Percentiles rank a stretch among this genome's conserved stretches.
Conservation (phyloP, 2,329 filamentous ascomycete species). For the Penicillium occitanis region DNA sequence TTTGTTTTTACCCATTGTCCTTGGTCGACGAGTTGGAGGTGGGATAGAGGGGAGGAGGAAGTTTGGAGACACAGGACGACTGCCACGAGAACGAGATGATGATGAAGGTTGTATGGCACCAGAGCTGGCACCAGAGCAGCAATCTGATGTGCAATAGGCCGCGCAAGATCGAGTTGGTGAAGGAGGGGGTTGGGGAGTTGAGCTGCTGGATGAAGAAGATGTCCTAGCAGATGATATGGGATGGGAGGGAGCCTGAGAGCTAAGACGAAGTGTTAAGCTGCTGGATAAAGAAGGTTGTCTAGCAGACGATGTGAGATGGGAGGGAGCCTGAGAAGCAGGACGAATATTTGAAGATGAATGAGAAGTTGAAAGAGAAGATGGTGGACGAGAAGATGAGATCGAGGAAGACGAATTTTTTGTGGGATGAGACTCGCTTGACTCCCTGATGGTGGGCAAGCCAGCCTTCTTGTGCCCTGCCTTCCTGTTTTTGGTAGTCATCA, state of each 20-base stretch:
- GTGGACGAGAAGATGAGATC: background rate
- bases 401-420: background rate
- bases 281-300: background rate
- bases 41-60: background rate
- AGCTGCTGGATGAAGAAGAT: background rate
- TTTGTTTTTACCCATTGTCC: background rate
- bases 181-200: background rate
- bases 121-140: background rate
- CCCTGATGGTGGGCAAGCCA: background rate
- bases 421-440: slow-evolving; percentile 7
- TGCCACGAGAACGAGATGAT: background rate
- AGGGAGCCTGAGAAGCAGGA: background rate
- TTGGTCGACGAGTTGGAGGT: background rate
- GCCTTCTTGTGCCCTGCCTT: background rate
- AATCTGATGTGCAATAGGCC: background rate
- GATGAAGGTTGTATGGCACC: background rate
- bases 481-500: background rate
- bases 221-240: background rate
- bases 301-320: background rate
- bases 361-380: background rate
- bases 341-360: background rate
- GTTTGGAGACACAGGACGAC: background rate
- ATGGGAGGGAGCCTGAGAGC: background rate
- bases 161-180: background rate
- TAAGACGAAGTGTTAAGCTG: too few relatives aligned